phyloP scores from a whole-genome alignment of 352 stramenopile species.

The Phytophthora citrophthora region DNA sequence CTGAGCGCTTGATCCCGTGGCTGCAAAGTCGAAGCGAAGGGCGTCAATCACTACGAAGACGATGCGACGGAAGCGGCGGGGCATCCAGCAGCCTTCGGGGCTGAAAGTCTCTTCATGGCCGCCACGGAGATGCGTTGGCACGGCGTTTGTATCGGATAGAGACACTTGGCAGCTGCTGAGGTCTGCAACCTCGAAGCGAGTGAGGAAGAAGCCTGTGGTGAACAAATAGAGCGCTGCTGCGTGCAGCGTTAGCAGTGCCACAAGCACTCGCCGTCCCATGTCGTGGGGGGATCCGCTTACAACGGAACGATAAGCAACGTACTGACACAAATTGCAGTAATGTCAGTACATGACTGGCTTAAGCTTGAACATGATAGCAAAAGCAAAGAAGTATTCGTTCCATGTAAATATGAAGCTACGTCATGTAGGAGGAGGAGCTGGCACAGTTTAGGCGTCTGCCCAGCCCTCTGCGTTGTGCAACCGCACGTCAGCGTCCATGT shows the following conservation, averaged over 20 bases:
- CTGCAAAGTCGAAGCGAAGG: slow-evolving; percentile 96
- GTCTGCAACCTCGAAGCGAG: slow-evolving; percentile 83
- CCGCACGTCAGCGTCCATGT: slow-evolving; percentile 93
- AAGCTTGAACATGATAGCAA: not conserved
- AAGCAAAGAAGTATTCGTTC: not conserved
- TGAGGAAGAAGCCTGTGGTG: slow-evolving; percentile 90
- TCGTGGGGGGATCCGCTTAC: slow-evolving; percentile 15
- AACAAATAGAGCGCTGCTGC: slow-evolving; percentile 77
- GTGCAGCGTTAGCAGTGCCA: slow-evolving; percentile 55
- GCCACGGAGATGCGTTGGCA: slow-evolving; percentile 8
- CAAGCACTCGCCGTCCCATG: slow-evolving; percentile 32
- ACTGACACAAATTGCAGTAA: too few species aligned
- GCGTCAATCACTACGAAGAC: slow-evolving; percentile 97
- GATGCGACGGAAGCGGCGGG: slow-evolving; percentile 77
- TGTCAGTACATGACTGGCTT: too few species aligned
- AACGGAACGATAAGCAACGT: slow-evolving; percentile 3
- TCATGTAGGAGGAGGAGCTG: slow-evolving; percentile 12
- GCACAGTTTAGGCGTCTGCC: slow-evolving; percentile 73
- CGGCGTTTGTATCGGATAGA: slow-evolving; percentile 19
- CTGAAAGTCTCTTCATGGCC: slow-evolving; percentile 12
- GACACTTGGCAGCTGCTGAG: slow-evolving; percentile 59
- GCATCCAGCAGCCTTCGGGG: slow-evolving; percentile 69
- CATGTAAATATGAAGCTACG: slow-evolving; percentile 26
- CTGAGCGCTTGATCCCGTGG: slow-evolving; percentile 3
- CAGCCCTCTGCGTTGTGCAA: slow-evolving; percentile 93